Conservation (phyloP, 345 rosid genomes). For the Gossypium thurberi region DNA sequence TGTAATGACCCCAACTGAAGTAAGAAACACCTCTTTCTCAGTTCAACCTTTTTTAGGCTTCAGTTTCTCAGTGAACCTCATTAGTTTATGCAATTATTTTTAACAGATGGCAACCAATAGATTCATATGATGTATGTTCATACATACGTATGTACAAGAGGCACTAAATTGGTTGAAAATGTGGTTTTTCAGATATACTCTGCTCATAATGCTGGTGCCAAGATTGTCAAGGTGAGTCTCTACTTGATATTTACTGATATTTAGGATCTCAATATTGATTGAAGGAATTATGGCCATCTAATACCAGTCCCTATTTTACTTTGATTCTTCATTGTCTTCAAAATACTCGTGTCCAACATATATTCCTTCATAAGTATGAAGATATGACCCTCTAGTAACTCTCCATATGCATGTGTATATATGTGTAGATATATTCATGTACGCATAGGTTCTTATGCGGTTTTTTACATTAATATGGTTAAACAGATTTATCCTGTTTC, state of each 20-base stretch:
- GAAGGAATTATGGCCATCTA: not conserved
- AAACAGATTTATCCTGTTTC: constrained; percentile 56
- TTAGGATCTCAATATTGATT: not conserved
- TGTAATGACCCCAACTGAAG: constrained; percentile 65
- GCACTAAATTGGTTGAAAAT: not conserved
- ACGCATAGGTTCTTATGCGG: not conserved
- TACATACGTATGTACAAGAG: not conserved
- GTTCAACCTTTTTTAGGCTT: not conserved
- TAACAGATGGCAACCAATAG: not conserved
- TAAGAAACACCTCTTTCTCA: constrained; percentile 17
- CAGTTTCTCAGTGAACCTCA: not conserved
- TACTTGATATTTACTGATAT: not conserved
- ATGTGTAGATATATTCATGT: not conserved
- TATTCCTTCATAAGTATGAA: no score
- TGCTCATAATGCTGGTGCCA: constrained; percentile 48
- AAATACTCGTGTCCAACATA: not conserved
- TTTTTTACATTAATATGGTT: constrained; percentile 12
- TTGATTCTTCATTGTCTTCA: not conserved
- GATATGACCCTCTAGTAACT: no score
- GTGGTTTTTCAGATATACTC: constrained; percentile 36
- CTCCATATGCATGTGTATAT: no score
- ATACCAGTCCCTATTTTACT: no score
- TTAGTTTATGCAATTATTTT: not conserved
- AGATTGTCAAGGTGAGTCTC: constrained; percentile 45
- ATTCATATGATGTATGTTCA: not conserved